A percentile compares a stretch with the other conserved stretches of the same genome.
Evolutionary conservation across 169 alveolate genomes (phyloP).

Genomic region (Eimeria maxima): DNA sequence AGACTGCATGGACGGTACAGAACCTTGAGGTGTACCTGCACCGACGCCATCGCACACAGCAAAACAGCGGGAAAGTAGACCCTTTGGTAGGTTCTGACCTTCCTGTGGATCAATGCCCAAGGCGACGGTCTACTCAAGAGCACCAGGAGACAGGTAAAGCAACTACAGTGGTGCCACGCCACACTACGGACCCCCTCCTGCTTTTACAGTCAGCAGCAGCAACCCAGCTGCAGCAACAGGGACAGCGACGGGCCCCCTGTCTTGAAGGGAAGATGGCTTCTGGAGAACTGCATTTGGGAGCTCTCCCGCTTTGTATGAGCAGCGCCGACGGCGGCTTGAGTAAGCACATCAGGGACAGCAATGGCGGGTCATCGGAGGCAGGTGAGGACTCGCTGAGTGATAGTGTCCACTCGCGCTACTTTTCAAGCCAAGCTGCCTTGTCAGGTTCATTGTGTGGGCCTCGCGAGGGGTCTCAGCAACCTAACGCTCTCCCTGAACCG

Average conservation of each 20-base stretch:
- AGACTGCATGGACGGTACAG: slow-evolving; percentile 38
- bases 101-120: neutral
- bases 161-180: slow-evolving; percentile 47
- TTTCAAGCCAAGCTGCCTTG: neutral
- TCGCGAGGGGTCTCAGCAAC: neutral
- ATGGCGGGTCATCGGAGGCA: neutral
- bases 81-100: neutral
- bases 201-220: slow-evolving; percentile 44
- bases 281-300: neutral
- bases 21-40: slow-evolving; percentile 17
- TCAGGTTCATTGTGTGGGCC: neutral
- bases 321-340: neutral
- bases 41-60: slow-evolving; percentile 33
- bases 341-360: neutral
- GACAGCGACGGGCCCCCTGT: neutral
- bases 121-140: neutral
- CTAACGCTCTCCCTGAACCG: neutral
- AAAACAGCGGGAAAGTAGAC: neutral
- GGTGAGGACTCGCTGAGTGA: neutral
- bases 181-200: slow-evolving; percentile 69
- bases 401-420: slow-evolving; percentile 51
- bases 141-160: neutral
- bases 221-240: slow-evolving; percentile 41
- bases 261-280: neutral
- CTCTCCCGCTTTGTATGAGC: neutral